These are phyloP conservation scores for Fusarium incarnatum DNA, from an alignment of 2,329 filamentous ascomycete genomes.

Conservation along the genomic window DNA sequence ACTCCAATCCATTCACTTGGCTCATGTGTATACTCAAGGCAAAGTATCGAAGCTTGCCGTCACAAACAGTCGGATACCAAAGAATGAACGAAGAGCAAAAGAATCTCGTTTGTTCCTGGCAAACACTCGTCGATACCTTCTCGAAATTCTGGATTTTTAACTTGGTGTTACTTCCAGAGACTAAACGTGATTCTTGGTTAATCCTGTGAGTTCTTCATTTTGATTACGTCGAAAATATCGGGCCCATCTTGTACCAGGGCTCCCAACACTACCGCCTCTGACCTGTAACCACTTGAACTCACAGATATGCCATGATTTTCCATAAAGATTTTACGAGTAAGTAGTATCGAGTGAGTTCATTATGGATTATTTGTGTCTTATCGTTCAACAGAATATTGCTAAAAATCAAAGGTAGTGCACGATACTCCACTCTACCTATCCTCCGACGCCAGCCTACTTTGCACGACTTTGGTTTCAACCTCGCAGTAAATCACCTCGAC, in stretches of 20 bases:
- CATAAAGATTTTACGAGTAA: background rate
- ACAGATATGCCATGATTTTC: background rate
- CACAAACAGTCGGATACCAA: background rate
- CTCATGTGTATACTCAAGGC: background rate
- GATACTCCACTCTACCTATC: background rate
- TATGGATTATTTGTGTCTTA: background rate
- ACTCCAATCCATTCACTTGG: background rate
- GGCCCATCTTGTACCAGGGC: background rate
- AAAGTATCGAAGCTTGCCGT: background rate
- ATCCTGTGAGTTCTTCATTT: background rate
- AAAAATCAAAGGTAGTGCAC: background rate
- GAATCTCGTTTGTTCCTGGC: background rate
- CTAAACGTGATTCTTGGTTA: background rate
- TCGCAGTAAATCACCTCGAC: too few species aligned
- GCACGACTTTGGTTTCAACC: too few species aligned
- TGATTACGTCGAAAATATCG: background rate
- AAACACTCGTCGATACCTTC: slow-evolving; percentile 17
- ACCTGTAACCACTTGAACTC: background rate
- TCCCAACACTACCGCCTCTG: background rate
- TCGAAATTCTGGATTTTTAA: background rate
- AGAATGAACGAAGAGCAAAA: slow-evolving; percentile 1
- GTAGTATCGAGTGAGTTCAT: background rate
- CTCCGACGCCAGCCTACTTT: background rate
- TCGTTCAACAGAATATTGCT: too few species aligned
- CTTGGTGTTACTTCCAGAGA: background rate